Base-by-base conservation (phyloP, 306 rosid species). In the Urtica urens region DNA sequence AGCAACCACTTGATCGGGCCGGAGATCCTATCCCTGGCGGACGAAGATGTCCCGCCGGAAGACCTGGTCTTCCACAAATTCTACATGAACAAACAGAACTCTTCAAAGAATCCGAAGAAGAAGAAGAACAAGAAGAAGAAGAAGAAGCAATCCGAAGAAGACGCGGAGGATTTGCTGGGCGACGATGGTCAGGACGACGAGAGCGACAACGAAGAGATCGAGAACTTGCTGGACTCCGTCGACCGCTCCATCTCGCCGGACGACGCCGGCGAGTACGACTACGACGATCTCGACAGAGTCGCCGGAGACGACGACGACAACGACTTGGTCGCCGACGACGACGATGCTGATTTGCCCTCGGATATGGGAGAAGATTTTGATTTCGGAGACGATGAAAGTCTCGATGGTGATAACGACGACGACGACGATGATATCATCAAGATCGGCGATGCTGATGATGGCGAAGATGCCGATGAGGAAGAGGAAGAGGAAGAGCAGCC, bases 31-130 rank as follows among this genome's bases (percentile, higher is more conserved):
- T 75, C 83, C 6, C 67, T 92, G 41, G 93, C 77, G 5, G 99
- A 92, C 61, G 81, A 16, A 51, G 99, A 92, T 70, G 96, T 92
- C 15, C 83, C 93, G 2, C 87, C 99, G 0, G 96, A 92, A 60
- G 99, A 92, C 60, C 93, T 92, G 16, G 94, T 85, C 35, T 92
- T 92, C 71, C 99, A 92, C 63, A 92, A 77, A 70, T 85, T 92
- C 71, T 92, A 85, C 60, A 61, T 79, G 40, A 77, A 75, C 47
- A 85, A 92, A 63, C 79, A 75, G 94, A 66, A 35, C 33, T 66
- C 84, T 18, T 55, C 81, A 8, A 64, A 69, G 61, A 92, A 82
- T 63, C 59, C 59, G 4, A 90, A 85, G 78, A 92, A 85, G 73
- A 71, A 71, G 64, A 86, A 78, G 65, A 92, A 85, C 71, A 71